These are phyloP conservation scores for Rhinocladiella similis DNA, from an alignment of 2,329 filamentous ascomycete genomes.

Conservation along the genomic window DNA sequence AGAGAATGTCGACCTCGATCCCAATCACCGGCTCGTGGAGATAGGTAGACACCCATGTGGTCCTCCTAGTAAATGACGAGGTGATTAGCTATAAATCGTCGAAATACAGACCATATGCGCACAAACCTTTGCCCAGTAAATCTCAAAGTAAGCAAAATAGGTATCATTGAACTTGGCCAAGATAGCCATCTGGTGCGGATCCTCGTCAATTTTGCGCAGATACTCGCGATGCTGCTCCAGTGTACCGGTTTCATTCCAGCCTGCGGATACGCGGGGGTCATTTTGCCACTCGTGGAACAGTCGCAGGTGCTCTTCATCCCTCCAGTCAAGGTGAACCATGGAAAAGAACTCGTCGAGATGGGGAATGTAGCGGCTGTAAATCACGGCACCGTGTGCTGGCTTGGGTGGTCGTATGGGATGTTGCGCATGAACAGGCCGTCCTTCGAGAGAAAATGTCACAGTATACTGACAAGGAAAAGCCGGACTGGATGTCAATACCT, in stretches of 20 bases:
- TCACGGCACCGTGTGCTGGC: constrained; percentile 66
- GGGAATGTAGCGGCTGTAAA: constrained; percentile 78
- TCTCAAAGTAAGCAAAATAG: constrained; percentile 75
- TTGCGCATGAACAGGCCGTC: constrained; percentile 56
- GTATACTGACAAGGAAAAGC: constrained; percentile 5
- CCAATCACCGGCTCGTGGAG: constrained; percentile 50
- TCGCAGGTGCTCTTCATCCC: constrained; percentile 62
- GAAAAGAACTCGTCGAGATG: constrained; percentile 75
- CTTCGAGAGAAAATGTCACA: constrained; percentile 46
- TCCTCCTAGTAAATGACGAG: constrained; percentile 48
- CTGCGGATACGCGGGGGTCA: constrained; percentile 75
- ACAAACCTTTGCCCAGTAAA: constrained; percentile 71
- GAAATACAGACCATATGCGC: neutral
- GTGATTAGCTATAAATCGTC: too few relatives aligned
- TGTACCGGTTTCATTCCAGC: constrained; percentile 78
- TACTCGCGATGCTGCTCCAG: constrained; percentile 74
- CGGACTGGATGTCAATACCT: constrained; percentile 19
- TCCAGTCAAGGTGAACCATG: constrained; percentile 71
- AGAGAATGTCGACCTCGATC: constrained; percentile 63
- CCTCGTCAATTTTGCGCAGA: constrained; percentile 65
- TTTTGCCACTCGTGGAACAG: constrained; percentile 83
- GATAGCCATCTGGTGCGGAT: constrained; percentile 70
- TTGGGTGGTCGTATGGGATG: constrained; percentile 73
- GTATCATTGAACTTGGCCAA: constrained; percentile 70
- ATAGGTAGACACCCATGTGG: constrained; percentile 59